Conservation (phyloP, 805 yeast species). For the Candida michaelii region DNA sequence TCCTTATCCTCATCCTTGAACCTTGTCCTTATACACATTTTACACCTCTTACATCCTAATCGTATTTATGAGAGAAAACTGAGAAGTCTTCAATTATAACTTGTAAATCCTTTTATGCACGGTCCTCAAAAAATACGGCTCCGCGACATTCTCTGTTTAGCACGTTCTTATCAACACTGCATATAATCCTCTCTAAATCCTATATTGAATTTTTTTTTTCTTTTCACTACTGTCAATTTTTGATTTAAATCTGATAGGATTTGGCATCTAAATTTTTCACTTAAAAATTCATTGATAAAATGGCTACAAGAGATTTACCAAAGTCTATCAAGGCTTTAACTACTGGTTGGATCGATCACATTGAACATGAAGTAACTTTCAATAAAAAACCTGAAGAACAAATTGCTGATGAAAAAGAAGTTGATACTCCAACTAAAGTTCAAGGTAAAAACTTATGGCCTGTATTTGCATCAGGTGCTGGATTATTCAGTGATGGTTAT, state of each 20-base stretch:
- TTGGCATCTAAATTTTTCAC: not conserved
- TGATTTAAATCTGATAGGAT: not conserved
- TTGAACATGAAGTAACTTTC: constrained; percentile 44
- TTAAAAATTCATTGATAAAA: constrained; percentile 5
- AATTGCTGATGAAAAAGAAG: constrained; percentile 23
- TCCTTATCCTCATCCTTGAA: no score
- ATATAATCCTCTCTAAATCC: not conserved
- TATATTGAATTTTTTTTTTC: not conserved
- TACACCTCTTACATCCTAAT: no score
- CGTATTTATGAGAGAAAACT: no score
- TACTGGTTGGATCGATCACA: constrained; percentile 43
- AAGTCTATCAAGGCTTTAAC: constrained; percentile 34
- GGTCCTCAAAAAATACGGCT: constrained; percentile 1
- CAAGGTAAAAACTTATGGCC: constrained; percentile 47
- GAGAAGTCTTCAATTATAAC: not conserved
- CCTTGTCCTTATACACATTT: no score
- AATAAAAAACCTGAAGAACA: constrained; percentile 25
- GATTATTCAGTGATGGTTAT: constrained; percentile 91
- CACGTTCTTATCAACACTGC: constrained; percentile 5
- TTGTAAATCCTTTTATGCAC: not conserved
- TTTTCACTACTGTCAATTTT: not conserved
- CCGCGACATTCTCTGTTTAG: constrained; percentile 4
- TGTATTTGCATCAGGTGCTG: constrained; percentile 84
- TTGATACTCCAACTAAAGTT: constrained; percentile 3
- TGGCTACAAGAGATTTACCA: constrained; percentile 53